Percentiles rank a stretch among this genome's conserved stretches.
phyloP scores from a whole-genome alignment of 257 asterid genomes.

The Fraxinus cuspidata region DNA sequence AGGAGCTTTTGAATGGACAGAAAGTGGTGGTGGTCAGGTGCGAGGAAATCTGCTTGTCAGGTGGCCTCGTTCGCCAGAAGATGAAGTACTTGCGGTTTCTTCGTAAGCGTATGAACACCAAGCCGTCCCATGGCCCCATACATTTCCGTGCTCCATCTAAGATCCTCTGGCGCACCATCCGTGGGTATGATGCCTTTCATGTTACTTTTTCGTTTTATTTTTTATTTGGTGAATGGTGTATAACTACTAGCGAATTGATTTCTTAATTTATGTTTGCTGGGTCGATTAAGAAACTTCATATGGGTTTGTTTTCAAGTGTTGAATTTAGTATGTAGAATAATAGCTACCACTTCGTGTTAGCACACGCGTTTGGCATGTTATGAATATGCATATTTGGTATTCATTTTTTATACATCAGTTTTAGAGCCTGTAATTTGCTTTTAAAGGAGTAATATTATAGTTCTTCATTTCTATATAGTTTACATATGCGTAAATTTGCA shows the following conservation, averaged over 20 bases:
- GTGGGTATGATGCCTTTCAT: slow-evolving; percentile 32
- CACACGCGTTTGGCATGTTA: not conserved
- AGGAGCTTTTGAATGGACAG: slow-evolving; percentile 49
- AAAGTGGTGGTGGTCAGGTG: slow-evolving; percentile 49
- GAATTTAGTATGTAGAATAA: not conserved
- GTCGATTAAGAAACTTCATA: not conserved
- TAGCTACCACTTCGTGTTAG: not conserved
- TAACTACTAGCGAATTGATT: not conserved
- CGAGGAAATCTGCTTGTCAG: slow-evolving; percentile 52
- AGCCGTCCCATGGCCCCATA: slow-evolving; percentile 58
- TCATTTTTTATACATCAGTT: not conserved
- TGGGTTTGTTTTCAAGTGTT: not conserved
- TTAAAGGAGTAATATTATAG: not conserved
- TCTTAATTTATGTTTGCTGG: not conserved
- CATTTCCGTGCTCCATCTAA: slow-evolving; percentile 56
- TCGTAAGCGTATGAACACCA: slow-evolving; percentile 50
- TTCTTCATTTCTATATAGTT: not conserved
- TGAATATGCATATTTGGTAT: not conserved
- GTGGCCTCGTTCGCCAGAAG: slow-evolving; percentile 52
- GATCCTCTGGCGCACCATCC: slow-evolving; percentile 55
- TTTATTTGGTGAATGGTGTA: not conserved
- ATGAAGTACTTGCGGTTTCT: slow-evolving; percentile 53
- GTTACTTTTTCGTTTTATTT: too few species aligned
- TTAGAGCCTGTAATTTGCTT: not conserved
- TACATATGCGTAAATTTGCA: not conserved